These are phyloP conservation scores for Globisporangium carolinianum DNA, from an alignment of 352 stramenopile genomes.

Conservation along the genomic window DNA sequence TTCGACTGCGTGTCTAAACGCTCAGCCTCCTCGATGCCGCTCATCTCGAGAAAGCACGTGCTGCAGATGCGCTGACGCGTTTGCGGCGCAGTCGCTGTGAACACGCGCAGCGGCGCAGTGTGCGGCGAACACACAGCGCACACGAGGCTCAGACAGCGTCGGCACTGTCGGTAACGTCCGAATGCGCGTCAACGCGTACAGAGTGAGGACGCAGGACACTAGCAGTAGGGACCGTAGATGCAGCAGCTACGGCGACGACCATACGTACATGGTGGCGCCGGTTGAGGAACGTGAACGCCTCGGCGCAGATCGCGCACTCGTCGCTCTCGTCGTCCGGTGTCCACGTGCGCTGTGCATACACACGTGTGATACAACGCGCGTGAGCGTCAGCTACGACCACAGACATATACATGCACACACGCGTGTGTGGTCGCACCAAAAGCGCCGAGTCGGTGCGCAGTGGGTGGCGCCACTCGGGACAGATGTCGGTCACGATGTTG, in stretches of 20 bases:
- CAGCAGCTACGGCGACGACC: not conserved
- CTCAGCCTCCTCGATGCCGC: no score
- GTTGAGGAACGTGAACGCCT: slow-evolving; percentile 68
- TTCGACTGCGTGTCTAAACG: no score
- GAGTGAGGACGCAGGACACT: not conserved
- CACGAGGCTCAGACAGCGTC: not conserved
- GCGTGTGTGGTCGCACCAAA: slow-evolving; percentile 20
- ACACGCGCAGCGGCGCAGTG: no score
- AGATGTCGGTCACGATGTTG: slow-evolving; percentile 40
- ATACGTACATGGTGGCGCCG: slow-evolving; percentile 56
- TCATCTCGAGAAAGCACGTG: no score
- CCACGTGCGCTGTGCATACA: slow-evolving; percentile 39
- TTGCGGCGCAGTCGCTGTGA: no score
- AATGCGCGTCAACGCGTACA: not conserved
- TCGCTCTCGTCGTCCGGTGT: slow-evolving; percentile 54
- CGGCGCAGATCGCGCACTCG: slow-evolving; percentile 45
- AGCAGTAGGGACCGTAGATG: not conserved
- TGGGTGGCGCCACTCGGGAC: slow-evolving; percentile 45
- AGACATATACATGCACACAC: not conserved
- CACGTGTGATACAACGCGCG: not conserved
- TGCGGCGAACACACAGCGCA: no score
- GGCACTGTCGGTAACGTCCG: not conserved
- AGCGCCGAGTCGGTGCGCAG: slow-evolving; percentile 44
- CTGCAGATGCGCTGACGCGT: no score
- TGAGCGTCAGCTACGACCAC: not conserved